Percentiles rank a stretch among this genome's conserved stretches.
Conservation (phyloP, 2,329 filamentous ascomycete species). For the Fusarium temperatum region DNA sequence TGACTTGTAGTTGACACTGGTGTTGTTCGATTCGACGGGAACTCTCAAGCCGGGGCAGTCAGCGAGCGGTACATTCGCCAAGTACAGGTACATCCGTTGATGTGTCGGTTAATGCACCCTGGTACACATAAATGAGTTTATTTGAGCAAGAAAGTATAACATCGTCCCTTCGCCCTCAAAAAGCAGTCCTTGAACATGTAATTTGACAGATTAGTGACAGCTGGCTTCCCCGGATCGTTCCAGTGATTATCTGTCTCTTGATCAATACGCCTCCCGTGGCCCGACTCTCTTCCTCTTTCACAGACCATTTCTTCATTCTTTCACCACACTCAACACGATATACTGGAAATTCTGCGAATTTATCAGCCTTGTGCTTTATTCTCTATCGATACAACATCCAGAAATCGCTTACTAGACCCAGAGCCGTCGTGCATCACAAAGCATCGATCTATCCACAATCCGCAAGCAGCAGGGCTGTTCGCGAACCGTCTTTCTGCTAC, state of each 20-base stretch:
- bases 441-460: not conserved
- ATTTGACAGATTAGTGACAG: not conserved
- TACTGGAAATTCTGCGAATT: not conserved
- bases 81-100: constrained; percentile 24
- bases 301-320: not conserved
- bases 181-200: not conserved
- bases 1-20: not conserved
- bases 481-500: not conserved
- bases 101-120: not conserved
- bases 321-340: not conserved
- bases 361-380: not conserved
- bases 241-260: not conserved
- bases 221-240: not conserved
- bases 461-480: not conserved
- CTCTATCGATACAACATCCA: not conserved
- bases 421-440: not conserved
- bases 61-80: constrained; percentile 8
- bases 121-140: constrained; percentile 11
- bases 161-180: not conserved
- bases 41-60: not conserved
- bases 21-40: not conserved
- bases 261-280: not conserved
- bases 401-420: not conserved
- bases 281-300: not conserved
- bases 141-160: constrained; percentile 34